A percentile compares a stretch with the other conserved stretches of the same genome.
Evolutionary conservation across 371 early-diverging fungal genomes (phyloP).

Genomic region (Mortierella sp.): DNA sequence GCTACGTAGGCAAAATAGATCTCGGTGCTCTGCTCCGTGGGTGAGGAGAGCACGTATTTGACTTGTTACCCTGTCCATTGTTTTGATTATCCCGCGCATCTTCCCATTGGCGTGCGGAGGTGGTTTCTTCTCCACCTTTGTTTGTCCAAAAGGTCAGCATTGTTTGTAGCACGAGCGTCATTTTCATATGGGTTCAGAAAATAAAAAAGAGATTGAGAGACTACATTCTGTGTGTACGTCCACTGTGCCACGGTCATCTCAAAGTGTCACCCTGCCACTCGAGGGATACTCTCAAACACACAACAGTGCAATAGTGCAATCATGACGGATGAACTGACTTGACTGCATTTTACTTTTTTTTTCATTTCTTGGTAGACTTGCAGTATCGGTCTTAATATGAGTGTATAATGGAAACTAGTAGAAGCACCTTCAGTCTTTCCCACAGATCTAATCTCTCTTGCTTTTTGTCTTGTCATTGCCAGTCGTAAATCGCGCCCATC

Average conservation of each 20-base stretch:
- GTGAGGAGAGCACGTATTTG: not conserved
- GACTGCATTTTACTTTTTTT: not conserved
- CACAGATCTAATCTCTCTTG: not conserved
- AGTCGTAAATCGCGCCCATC: not conserved
- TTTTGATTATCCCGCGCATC: not conserved
- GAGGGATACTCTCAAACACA: not conserved
- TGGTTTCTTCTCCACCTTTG: not conserved
- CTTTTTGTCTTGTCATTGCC: not conserved
- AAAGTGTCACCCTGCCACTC: conserved; percentile 12
- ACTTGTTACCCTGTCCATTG: not conserved
- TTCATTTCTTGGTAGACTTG: no score
- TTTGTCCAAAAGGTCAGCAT: not conserved
- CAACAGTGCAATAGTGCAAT: no score
- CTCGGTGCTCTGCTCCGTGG: conserved; percentile 12
- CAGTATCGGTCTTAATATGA: no score
- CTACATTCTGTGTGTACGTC: not conserved
- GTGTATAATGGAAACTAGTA: no score
- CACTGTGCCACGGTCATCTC: not conserved
- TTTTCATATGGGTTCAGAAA: conserved; percentile 7
- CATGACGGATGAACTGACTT: not conserved
- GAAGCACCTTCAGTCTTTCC: no score
- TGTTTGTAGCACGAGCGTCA: not conserved
- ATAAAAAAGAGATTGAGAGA: not conserved
- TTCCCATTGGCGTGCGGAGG: not conserved
- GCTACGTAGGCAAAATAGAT: not conserved